Percentiles rank a stretch among this genome's conserved stretches.
Evolutionary conservation across 306 rosid species (phyloP).

Genomic region (Cajanus cajan): DNA sequence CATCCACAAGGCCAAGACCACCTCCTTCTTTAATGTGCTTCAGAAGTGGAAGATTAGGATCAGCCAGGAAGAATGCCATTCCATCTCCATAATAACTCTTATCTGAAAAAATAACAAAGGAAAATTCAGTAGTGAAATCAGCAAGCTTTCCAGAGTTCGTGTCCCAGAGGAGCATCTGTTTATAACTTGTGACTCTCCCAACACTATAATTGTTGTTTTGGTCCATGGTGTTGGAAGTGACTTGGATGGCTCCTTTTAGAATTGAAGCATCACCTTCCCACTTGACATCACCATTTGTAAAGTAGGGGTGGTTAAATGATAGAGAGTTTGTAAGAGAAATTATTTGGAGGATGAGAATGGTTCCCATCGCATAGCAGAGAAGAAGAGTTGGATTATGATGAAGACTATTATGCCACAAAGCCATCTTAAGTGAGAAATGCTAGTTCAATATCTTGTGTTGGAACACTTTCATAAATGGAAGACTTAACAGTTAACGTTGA

Average conservation of each 20-base stretch:
- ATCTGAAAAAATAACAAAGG: slow-evolving; percentile 40
- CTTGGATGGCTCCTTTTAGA: slow-evolving; percentile 18
- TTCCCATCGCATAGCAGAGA: slow-evolving; percentile 1
- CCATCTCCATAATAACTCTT: slow-evolving; percentile 29
- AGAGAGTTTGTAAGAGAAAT: slow-evolving; percentile 5
- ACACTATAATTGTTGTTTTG: slow-evolving; percentile 16
- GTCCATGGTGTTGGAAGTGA: slow-evolving; percentile 19
- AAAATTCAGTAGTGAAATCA: slow-evolving; percentile 46
- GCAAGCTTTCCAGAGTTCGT: slow-evolving; percentile 23
- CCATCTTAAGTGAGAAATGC: slow-evolving; percentile 18
- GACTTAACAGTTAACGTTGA: neutral
- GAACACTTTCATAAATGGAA: neutral
- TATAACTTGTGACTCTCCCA: slow-evolving; percentile 35
- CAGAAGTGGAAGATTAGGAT: slow-evolving; percentile 29
- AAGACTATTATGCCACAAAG: neutral
- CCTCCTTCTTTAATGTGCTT: slow-evolving; percentile 16
- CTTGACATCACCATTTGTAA: slow-evolving; percentile 16
- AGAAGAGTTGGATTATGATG: neutral
- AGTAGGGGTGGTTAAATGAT: slow-evolving; percentile 29
- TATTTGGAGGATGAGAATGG: slow-evolving; percentile 8
- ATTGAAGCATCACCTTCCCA: slow-evolving; percentile 27
- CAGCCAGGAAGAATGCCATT: slow-evolving; percentile 49
- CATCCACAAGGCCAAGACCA: slow-evolving; percentile 44
- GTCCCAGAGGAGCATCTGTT: slow-evolving; percentile 48
- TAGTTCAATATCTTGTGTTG: neutral